A percentile compares a stretch with the other conserved stretches of the same genome.
Evolutionary conservation across 371 early-diverging fungal species (phyloP).

Genomic region (Actinomucor elegans): DNA sequence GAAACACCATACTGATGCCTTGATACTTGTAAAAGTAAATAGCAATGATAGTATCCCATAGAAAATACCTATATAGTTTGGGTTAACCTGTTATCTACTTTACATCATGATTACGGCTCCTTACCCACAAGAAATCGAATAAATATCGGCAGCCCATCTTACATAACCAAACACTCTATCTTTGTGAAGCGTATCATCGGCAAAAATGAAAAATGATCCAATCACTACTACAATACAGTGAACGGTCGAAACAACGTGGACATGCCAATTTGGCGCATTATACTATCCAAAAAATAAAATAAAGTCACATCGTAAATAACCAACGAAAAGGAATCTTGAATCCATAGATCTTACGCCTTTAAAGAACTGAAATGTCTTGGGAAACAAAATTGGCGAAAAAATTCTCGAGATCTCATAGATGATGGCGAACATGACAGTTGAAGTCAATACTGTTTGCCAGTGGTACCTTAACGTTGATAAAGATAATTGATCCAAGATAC

Average conservation of each 20-base stretch:
- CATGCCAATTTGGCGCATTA: slow-evolving; percentile 67
- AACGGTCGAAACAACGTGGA: slow-evolving; percentile 73
- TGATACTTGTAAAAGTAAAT: slow-evolving; percentile 66
- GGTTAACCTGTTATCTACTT: not conserved
- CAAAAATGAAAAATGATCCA: slow-evolving; percentile 61
- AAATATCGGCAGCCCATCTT: slow-evolving; percentile 69
- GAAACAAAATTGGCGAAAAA: slow-evolving; percentile 60
- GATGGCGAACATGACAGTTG: slow-evolving; percentile 50
- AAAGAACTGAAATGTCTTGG: slow-evolving; percentile 60
- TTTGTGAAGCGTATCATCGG: slow-evolving; percentile 55
- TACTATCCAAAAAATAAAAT: too few relatives aligned
- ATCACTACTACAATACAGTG: slow-evolving; percentile 55
- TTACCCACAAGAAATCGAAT: slow-evolving; percentile 85
- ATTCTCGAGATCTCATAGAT: slow-evolving; percentile 57
- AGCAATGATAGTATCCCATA: slow-evolving; percentile 86
- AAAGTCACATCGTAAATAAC: not conserved
- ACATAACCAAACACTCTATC: slow-evolving; percentile 82
- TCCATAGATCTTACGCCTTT: slow-evolving; percentile 38
- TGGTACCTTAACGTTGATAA: slow-evolving; percentile 39
- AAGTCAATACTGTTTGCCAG: slow-evolving; percentile 39
- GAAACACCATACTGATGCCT: slow-evolving; percentile 83
- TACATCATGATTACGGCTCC: not conserved
- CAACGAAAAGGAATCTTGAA: not conserved
- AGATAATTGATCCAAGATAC: slow-evolving; percentile 30
- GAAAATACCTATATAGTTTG: slow-evolving; percentile 67